Percentiles rank a stretch among this genome's conserved stretches.
Conservation (phyloP, 768 basidiomycete species). For the Tulasnella sp. region DNA sequence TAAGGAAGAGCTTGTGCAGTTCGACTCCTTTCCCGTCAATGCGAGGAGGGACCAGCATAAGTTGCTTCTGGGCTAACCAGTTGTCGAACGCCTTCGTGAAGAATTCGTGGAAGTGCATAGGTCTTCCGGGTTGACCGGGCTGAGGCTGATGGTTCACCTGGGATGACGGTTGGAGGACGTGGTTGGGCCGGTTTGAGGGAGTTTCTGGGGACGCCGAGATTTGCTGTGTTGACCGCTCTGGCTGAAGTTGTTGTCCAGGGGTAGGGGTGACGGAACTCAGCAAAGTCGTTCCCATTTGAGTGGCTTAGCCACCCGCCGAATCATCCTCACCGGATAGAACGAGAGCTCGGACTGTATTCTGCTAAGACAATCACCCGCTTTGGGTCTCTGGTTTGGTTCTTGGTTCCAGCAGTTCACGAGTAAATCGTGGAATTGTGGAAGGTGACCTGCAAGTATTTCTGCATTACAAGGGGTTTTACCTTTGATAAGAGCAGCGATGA, state of each 20-base stretch:
- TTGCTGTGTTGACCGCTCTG: neutral
- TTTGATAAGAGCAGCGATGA: too few relatives aligned
- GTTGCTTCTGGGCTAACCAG: neutral
- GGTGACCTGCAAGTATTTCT: too few relatives aligned
- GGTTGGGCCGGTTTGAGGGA: neutral
- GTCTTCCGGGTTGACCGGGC: neutral
- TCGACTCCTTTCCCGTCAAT: slow-evolving; percentile 21
- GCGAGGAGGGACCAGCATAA: neutral
- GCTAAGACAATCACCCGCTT: too few relatives aligned
- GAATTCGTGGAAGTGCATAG: slow-evolving; percentile 12
- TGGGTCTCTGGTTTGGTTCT: too few relatives aligned
- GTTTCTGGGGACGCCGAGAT: neutral
- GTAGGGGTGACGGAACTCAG: too few relatives aligned
- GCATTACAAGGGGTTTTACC: too few relatives aligned
- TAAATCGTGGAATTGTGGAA: too few relatives aligned
- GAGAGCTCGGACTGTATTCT: too few relatives aligned
- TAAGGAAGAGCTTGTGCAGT: slow-evolving; percentile 17
- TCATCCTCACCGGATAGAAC: too few relatives aligned
- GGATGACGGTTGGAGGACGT: neutral
- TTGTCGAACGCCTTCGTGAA: neutral
- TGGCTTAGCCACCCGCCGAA: too few relatives aligned
- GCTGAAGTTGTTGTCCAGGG: neutral
- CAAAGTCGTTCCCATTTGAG: too few relatives aligned
- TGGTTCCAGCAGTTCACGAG: too few relatives aligned
- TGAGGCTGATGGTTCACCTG: neutral